Percentiles rank a stretch among this genome's conserved stretches.
These are phyloP conservation scores for Xylariaceae sp. DNA, from an alignment of 2,329 filamentous ascomycete species.

Conservation along the genomic window DNA sequence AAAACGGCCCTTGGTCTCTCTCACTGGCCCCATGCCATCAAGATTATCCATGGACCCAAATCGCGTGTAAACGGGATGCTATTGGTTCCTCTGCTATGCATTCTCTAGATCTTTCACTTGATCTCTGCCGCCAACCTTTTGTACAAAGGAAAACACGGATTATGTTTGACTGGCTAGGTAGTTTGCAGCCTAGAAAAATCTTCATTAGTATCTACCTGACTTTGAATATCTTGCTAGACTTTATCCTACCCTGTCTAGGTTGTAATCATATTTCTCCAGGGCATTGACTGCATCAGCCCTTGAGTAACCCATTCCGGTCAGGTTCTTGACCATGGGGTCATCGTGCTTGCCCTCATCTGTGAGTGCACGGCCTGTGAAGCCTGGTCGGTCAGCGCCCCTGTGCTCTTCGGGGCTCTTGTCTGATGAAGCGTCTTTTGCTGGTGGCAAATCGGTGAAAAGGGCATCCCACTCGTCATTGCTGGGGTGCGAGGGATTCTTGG, in stretches of 20 bases:
- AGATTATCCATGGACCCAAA: slow-evolving; percentile 21
- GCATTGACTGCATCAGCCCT: slow-evolving; percentile 69
- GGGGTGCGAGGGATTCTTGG: slow-evolving; percentile 37
- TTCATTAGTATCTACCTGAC: slow-evolving; percentile 19
- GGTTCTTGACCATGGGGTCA: slow-evolving; percentile 82
- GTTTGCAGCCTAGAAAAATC: slow-evolving; percentile 46
- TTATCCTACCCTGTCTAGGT: slow-evolving; percentile 76
- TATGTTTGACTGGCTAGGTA: slow-evolving; percentile 51
- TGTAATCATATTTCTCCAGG: slow-evolving; percentile 92
- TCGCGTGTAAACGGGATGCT: background rate
- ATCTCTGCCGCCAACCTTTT: slow-evolving; percentile 7
- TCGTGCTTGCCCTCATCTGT: slow-evolving; percentile 75
- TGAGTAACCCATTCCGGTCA: slow-evolving; percentile 85
- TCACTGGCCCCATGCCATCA: slow-evolving; percentile 26
- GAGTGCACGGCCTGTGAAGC: slow-evolving; percentile 56
- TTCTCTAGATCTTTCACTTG: slow-evolving; percentile 1
- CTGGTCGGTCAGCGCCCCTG: slow-evolving; percentile 25
- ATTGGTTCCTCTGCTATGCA: background rate
- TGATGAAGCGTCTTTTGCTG: slow-evolving; percentile 35
- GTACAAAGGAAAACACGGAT: slow-evolving; percentile 10
- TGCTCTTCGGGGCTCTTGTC: slow-evolving; percentile 25
- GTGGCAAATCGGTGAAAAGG: slow-evolving; percentile 78
- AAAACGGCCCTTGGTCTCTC: slow-evolving; percentile 5
- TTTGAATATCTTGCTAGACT: slow-evolving; percentile 14
- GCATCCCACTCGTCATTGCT: slow-evolving; percentile 85